Percentiles rank a stretch among this genome's conserved stretches.
Evolutionary conservation across 169 alveolate genomes (phyloP).

Genomic region (Eimeria sp.): DNA sequence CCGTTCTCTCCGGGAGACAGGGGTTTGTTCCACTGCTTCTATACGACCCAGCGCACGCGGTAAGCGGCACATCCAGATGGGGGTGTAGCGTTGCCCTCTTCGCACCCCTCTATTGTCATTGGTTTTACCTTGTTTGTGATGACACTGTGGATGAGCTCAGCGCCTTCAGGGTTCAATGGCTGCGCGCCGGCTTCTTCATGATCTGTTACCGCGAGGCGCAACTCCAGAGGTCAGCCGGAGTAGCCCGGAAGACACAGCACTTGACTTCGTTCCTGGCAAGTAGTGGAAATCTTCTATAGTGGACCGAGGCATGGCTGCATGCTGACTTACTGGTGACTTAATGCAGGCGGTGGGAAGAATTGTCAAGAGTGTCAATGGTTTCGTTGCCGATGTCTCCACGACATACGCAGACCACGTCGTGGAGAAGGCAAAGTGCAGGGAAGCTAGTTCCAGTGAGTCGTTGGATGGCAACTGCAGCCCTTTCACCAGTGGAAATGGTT

Average conservation of each 20-base stretch:
- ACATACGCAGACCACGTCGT: constrained; percentile 41
- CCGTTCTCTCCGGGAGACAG: constrained; percentile 52
- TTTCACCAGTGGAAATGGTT: neutral
- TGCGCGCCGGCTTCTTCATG: constrained; percentile 57
- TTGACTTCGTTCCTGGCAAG: neutral
- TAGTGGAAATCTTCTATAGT: neutral
- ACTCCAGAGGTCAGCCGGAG: constrained; percentile 45
- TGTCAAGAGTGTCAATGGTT: constrained; percentile 57
- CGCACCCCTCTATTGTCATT: neutral
- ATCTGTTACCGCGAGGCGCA: constrained; percentile 31
- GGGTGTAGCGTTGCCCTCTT: neutral
- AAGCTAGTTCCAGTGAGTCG: neutral
- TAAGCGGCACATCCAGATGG: neutral
- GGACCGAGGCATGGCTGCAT: neutral
- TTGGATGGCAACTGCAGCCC: neutral
- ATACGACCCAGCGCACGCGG: constrained; percentile 61
- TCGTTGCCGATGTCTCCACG: constrained; percentile 63
- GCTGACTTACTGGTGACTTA: neutral
- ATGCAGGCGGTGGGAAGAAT: constrained; percentile 64
- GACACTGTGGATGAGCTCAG: constrained; percentile 11
- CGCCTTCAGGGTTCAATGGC: constrained; percentile 54
- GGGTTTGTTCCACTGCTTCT: constrained; percentile 61
- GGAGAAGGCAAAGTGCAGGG: neutral
- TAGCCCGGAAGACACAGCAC: neutral
- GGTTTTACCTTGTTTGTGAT: too few relatives aligned